Base-by-base conservation (phyloP, 208 protist species). In the Leishmania arabica region DNA sequence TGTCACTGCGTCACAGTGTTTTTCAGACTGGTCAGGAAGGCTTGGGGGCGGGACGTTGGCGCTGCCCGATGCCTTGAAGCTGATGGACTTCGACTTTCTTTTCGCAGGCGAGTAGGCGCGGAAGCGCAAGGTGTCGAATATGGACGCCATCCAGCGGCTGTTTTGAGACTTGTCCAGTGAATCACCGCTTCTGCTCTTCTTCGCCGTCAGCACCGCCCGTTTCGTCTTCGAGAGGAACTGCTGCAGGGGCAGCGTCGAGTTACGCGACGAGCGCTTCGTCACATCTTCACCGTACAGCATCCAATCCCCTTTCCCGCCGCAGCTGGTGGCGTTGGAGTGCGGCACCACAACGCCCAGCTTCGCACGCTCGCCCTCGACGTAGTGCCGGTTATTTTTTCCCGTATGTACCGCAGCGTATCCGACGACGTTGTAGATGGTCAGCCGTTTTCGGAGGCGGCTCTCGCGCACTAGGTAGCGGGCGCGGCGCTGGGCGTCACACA, bases 401-500 rank as follows among this genome's bases (percentile, higher is more conserved):
- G 92, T 93, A 45, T 79, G 62, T 27, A 93, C 87, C 21, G 42
- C 77, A 15, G 88, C 79, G 34, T 85, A 83, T 13, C 87, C 89
- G 37, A 90, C 15, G 49, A 94, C 71, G 76, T 84, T 82, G 77
- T 84, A 94, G 31, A 96, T 71, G 13, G 83, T 84, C 51, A 96
- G 75, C 17, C 86, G 86, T 1, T 68, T 84, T 49, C 87, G 92
- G 45, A 96, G 78, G 6, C 88, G 87, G 51, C 92, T 90, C 75
- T 86, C 79, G 27, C 84, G 86, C 65, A 96, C 42, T 24, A 93
- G 64, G 71, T 89, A 96, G 49, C 72, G 85, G 11, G 90, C 89
- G 5, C 79, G 65, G n/a, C 91, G 92, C 69, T 86, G 60, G 17
- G 74, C 83, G 66, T 93, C 88, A 77, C 91, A 92, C 37, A 94